phyloP scores from a whole-genome alignment of 495 filamentous ascomycete species.

The Penicillium tannophilum region DNA sequence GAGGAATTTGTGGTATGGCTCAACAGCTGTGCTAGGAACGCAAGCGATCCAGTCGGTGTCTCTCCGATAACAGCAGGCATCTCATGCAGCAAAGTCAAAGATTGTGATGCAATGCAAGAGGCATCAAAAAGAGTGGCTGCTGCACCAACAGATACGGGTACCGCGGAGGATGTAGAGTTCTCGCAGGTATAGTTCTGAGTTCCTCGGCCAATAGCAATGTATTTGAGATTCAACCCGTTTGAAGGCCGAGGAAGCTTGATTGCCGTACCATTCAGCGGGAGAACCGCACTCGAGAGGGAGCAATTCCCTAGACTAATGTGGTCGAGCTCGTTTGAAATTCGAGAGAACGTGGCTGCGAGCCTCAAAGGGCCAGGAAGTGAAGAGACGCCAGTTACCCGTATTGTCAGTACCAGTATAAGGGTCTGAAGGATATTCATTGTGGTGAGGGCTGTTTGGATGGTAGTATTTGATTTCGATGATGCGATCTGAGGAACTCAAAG shows the following conservation, averaged over 20 bases:
- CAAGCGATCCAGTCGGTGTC: slow-evolving; percentile 43
- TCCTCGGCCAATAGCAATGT: slow-evolving; percentile 68
- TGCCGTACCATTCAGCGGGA: slow-evolving; percentile 27
- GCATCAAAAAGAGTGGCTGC: slow-evolving; percentile 68
- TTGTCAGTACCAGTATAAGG: background rate
- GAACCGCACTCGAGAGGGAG: slow-evolving; percentile 22
- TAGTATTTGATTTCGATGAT: background rate
- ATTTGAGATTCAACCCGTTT: slow-evolving; percentile 52
- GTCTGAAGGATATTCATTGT: slow-evolving; percentile 9
- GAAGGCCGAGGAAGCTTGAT: slow-evolving; percentile 47
- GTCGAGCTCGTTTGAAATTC: slow-evolving; percentile 24
- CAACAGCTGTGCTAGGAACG: slow-evolving; percentile 28
- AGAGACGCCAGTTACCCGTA: slow-evolving; percentile 8
- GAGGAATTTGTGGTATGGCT: slow-evolving; percentile 33
- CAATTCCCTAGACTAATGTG: slow-evolving; percentile 31
- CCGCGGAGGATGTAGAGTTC: slow-evolving; percentile 5
- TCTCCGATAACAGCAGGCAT: slow-evolving; percentile 40
- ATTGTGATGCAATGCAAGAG: slow-evolving; percentile 46
- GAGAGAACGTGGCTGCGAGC: slow-evolving; percentile 24
- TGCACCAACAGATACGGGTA: slow-evolving; percentile 55
- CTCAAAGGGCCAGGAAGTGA: slow-evolving; percentile 21
- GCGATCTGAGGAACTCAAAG: background rate
- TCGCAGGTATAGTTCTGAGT: slow-evolving; percentile 79
- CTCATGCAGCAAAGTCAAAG: slow-evolving; percentile 24
- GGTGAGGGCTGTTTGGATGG: background rate